A percentile compares a stretch with the other conserved stretches of the same genome.
phyloP scores from a whole-genome alignment of 1,284 basidiomycete species.

The Pulveroboletus sp. region DNA sequence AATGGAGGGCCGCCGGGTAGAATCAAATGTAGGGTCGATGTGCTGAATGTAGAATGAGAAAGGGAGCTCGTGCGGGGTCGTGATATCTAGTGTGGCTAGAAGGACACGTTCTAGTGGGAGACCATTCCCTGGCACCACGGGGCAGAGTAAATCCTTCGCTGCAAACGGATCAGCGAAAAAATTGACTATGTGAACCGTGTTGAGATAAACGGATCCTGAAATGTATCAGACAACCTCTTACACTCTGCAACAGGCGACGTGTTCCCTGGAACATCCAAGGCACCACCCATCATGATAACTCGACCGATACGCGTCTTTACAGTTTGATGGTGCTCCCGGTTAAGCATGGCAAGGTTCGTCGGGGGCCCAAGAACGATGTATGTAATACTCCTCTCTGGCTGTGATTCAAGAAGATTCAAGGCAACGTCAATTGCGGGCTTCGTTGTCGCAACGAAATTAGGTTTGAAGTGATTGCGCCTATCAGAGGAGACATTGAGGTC shows the following conservation, averaged over 20 bases:
- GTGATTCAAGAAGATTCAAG: constrained; percentile 62
- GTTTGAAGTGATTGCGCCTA: constrained; percentile 34
- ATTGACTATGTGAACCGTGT: constrained; percentile 72
- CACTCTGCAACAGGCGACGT: constrained; percentile 82
- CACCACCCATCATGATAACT: constrained; percentile 95
- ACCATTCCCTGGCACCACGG: constrained; percentile 39
- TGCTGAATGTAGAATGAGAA: constrained; percentile 61
- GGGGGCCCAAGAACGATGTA: constrained; percentile 88
- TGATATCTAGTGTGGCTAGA: constrained; percentile 80
- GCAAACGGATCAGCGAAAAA: constrained; percentile 93
- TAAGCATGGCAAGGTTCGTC: constrained; percentile 79
- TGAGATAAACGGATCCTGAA: background rate
- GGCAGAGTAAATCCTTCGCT: constrained; percentile 62
- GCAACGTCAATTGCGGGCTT: constrained; percentile 64
- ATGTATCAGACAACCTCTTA: constrained; percentile 35
- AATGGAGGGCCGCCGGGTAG: constrained; percentile 47
- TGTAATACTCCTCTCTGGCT: constrained; percentile 67
- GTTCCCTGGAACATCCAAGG: constrained; percentile 91
- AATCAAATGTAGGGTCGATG: constrained; percentile 59
- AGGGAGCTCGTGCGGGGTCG: constrained; percentile 74
- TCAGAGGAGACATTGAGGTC: constrained; percentile 55
- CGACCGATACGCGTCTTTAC: constrained; percentile 65
- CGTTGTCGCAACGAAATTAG: constrained; percentile 50
- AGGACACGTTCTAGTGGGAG: constrained; percentile 68
- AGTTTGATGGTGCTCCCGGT: constrained; percentile 57